These are phyloP conservation scores for Paramecium pentaurelia DNA, from an alignment of 73 alveolate species.

Conservation along the genomic window DNA sequence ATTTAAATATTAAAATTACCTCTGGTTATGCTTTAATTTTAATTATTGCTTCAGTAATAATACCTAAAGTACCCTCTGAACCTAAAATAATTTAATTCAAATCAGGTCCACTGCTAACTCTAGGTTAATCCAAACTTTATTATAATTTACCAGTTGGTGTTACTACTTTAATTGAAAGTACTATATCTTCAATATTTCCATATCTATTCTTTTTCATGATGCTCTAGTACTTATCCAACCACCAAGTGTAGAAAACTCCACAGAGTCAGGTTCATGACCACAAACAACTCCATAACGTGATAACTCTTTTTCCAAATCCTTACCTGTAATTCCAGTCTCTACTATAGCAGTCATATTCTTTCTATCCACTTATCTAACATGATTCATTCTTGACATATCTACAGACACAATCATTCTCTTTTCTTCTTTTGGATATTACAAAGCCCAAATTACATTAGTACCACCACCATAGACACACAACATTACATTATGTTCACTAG, in stretches of 20 bases:
- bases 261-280: constrained; percentile 94
- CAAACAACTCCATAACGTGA: constrained; percentile 77
- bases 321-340: constrained; percentile 86
- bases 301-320: constrained; percentile 83
- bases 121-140: constrained; percentile 75
- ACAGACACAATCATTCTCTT: constrained; percentile 81
- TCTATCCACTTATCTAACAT: constrained; percentile 78
- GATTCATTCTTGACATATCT: constrained; percentile 80
- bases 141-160: constrained; percentile 81
- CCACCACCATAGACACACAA: constrained; percentile 89
- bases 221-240: constrained; percentile 94
- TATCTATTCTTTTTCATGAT: constrained; percentile 90
- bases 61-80: constrained; percentile 83
- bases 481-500: constrained; percentile 72
- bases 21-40: constrained; percentile 78
- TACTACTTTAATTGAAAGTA: constrained; percentile 70
- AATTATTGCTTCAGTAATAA: constrained; percentile 80
- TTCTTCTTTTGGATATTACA: constrained; percentile 66
- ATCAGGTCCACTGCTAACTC: constrained; percentile 86
- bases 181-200: constrained; percentile 94
- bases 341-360: constrained; percentile 84
- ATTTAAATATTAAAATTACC: background rate
- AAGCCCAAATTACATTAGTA: constrained; percentile 91
- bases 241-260: constrained; percentile 84
- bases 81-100: constrained; percentile 76